Base-by-base conservation (phyloP, 2,329 filamentous ascomycete species). In the Stemphylium lycopersici region DNA sequence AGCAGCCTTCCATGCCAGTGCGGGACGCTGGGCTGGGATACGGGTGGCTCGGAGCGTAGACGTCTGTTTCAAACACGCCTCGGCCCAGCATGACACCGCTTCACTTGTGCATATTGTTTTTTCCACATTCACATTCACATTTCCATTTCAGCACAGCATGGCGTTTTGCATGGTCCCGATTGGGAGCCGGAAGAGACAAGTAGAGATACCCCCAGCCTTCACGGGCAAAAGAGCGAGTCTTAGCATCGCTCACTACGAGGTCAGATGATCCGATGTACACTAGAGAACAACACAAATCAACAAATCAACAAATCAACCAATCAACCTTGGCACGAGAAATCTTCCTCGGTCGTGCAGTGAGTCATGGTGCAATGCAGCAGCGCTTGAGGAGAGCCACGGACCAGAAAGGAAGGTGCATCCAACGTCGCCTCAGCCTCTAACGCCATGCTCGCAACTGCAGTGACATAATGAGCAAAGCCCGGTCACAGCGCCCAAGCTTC, bases 1-100 rank as follows among this genome's bases (percentile, higher is more conserved):
- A 73, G 66, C 69, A 73, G 47, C 63, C 72, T 38, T 59, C 69
- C 16, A 65, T 72, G 59, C 72, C 72, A 60, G 71, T 73, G 71
- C 74, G 67, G 68, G 72, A 72, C 65, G 61, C 69, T 60, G 71
- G 70, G 18, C 55, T 76, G 34, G 73, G 72, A 29, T 76, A 74
- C 47, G 74, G 69, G 39, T 77, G 74, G 74, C 40, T 77, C 44
- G 75, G 61, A 70, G 39, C 22, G 15, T 18, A 20, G 33, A 20
- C 33, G 38, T 40, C 42, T 15, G 44, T 52, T 61, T 60, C 59
- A 64, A 50, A 56, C 47, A 20, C 29, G 37, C 32, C 31, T 18
- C 32, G 38, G 1, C 58, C 58, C 56, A 50, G 16, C 36, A 48
- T 52, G 51, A 56, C 52, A 36, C 50, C 49, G 52, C 47, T 46